Conservation (phyloP, 2,329 filamentous ascomycete species). For the Cephalotrichum gorgonifer region DNA sequence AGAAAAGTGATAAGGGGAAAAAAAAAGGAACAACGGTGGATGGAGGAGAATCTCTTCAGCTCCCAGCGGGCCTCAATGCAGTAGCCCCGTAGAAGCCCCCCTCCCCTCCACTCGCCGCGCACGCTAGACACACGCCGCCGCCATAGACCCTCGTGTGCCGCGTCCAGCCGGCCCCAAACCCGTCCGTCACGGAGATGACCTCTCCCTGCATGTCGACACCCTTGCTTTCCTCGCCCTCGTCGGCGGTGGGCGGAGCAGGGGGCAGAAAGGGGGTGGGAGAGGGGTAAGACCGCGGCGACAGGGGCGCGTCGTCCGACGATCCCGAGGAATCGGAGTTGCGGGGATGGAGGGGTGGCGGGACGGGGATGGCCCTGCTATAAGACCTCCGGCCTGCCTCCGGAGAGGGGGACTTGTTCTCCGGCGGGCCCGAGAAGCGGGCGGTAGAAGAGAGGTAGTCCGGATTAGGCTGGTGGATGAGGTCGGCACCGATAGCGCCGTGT, state of each 20-base stretch:
- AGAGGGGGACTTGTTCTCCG: conserved; percentile 11
- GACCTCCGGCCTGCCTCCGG: conserved; percentile 17
- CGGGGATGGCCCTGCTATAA: conserved; percentile 27
- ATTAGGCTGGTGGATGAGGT: conserved; percentile 37
- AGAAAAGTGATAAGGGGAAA: too few species aligned
- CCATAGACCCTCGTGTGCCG: conserved; percentile 50
- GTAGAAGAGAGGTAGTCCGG: conserved; percentile 35
- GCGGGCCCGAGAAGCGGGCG: background rate
- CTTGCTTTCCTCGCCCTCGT: conserved; percentile 9
- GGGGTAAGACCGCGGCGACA: conserved; percentile 39
- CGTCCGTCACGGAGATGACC: conserved; percentile 37
- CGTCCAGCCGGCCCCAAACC: conserved; percentile 39
- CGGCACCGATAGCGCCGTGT: conserved; percentile 19
- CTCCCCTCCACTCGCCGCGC: conserved; percentile 34
- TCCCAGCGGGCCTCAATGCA: conserved; percentile 34
- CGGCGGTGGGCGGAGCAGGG: conserved; percentile 27
- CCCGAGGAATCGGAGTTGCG: background rate
- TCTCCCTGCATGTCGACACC: conserved; percentile 37
- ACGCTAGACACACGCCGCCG: conserved; percentile 46
- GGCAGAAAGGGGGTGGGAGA: conserved; percentile 36
- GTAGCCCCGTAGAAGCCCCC: conserved; percentile 39
- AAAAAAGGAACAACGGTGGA: too few species aligned
- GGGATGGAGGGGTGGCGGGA: conserved; percentile 16
- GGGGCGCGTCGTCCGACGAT: conserved; percentile 15
- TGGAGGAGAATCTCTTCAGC: too few species aligned